These are phyloP conservation scores for Trichosporon coremiiforme DNA, from an alignment of 1,284 basidiomycete genomes.

Conservation along the genomic window DNA sequence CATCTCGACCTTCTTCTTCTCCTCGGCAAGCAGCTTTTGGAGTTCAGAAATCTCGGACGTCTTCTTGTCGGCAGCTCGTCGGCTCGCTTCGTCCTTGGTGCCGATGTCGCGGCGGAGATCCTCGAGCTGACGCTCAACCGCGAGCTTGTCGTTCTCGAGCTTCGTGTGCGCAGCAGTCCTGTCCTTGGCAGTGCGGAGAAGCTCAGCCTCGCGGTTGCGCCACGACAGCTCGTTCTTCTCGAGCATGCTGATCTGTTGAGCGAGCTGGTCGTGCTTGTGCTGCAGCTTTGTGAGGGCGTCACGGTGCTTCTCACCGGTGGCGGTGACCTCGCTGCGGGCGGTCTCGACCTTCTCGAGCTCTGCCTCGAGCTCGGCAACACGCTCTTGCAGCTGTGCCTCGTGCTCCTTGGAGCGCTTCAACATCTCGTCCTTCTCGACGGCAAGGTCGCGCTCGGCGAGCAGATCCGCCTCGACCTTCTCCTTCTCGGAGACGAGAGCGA, in stretches of 20 bases:
- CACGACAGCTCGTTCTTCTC: conserved; percentile 75
- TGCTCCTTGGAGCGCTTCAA: conserved; percentile 81
- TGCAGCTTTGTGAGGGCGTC: conserved; percentile 40
- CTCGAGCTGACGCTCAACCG: conserved; percentile 67
- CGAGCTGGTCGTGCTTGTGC: conserved; percentile 72
- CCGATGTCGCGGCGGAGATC: conserved; percentile 71
- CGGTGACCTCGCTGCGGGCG: conserved; percentile 74
- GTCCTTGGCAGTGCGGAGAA: conserved; percentile 54
- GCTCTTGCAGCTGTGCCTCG: conserved; percentile 82
- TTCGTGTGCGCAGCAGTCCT: conserved; percentile 39
- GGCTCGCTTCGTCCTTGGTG: conserved; percentile 78
- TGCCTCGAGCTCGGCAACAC: conserved; percentile 73
- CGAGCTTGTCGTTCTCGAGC: conserved; percentile 61
- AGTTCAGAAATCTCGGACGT: conserved; percentile 70
- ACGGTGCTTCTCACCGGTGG: conserved; percentile 33
- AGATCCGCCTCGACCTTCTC: conserved; percentile 77
- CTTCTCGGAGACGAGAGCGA: conserved; percentile 78
- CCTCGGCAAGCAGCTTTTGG: conserved; percentile 69
- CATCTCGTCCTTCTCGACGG: conserved; percentile 81
- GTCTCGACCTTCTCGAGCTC: conserved; percentile 84
- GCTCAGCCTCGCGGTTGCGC: conserved; percentile 66
- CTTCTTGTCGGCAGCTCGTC: conserved; percentile 73
- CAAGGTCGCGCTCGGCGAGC: conserved; percentile 76
- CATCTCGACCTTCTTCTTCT: conserved; percentile 66
- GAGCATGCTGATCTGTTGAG: conserved; percentile 76